phyloP scores from a whole-genome alignment of 1,139 yeast genomes.

The Candida gigantensis region DNA sequence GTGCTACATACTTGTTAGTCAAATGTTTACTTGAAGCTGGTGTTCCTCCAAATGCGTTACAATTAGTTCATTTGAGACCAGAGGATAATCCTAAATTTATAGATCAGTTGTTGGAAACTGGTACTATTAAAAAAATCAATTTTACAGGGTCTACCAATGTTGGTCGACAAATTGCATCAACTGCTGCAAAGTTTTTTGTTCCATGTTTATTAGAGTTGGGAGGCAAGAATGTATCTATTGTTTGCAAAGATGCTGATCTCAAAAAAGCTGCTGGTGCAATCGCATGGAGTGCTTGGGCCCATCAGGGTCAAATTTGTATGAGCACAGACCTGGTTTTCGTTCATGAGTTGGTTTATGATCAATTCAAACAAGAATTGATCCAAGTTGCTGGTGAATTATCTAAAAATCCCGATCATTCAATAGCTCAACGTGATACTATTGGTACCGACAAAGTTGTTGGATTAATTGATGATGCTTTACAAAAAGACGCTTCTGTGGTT shows the following conservation, averaged over 20 bases:
- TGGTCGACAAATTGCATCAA: conserved; percentile 34
- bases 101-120: conserved; percentile 27
- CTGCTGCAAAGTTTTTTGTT: conserved; percentile 36
- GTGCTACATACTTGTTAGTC: conserved; percentile 29
- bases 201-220: conserved; percentile 46
- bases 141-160: conserved; percentile 48
- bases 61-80: conserved; percentile 34
- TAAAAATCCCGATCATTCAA: conserved; percentile 22
- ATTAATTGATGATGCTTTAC: conserved; percentile 43
- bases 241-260: conserved; percentile 36
- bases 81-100: conserved; percentile 26
- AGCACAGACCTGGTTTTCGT: conserved; percentile 39
- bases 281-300: conserved; percentile 38
- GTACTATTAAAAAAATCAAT: conserved; percentile 33
- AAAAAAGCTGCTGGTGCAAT: conserved; percentile 29
- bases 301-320: conserved; percentile 52
- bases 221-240: conserved; percentile 41
- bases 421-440: conserved; percentile 29
- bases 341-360: conserved; percentile 32
- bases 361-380: conserved; percentile 19
- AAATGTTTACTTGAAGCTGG: conserved; percentile 40
- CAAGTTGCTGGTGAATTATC: conserved; percentile 22
- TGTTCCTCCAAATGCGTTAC: conserved; percentile 35
- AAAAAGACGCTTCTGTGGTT: conserved; percentile 41
- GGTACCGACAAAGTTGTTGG: conserved; percentile 25